phyloP scores from a whole-genome alignment of 208 protist species.

The Trypanosoma grayi region DNA sequence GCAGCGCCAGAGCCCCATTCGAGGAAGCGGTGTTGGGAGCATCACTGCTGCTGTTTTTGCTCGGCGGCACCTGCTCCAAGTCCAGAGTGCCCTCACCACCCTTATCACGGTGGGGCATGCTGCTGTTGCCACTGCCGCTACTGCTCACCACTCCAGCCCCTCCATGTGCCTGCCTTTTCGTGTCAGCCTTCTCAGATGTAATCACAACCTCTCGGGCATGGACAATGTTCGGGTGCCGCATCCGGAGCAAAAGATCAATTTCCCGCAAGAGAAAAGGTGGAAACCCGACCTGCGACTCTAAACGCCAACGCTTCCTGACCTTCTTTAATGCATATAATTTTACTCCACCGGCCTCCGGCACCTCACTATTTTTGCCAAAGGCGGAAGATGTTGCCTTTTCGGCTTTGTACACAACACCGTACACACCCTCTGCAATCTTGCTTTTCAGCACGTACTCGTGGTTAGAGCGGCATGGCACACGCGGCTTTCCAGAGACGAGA shows the following conservation, averaged over 20 bases:
- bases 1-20: neutral
- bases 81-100: neutral
- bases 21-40: too few relatives aligned
- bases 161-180: neutral
- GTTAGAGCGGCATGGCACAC: slow-evolving; percentile 50
- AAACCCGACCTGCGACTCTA: slow-evolving; percentile 76
- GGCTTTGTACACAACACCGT: slow-evolving; percentile 80
- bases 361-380: neutral
- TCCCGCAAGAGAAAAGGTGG: slow-evolving; percentile 80
- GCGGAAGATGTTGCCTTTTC: slow-evolving; percentile 2
- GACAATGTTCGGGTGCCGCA: slow-evolving; percentile 83
- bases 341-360: neutral
- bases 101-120: neutral
- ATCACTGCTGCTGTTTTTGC: neutral
- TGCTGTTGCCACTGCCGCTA: neutral
- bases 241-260: slow-evolving; percentile 74
- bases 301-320: slow-evolving; percentile 77
- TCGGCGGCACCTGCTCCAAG: neutral
- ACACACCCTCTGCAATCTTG: slow-evolving; percentile 72
- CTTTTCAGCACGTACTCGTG: slow-evolving; percentile 51
- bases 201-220: slow-evolving; percentile 44
- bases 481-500: slow-evolving; percentile 33
- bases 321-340: slow-evolving; percentile 73
- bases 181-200: slow-evolving; percentile 26
- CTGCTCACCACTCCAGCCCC: neutral